These are phyloP conservation scores for Fonsecaea pugnacius DNA, from an alignment of 2,329 filamentous ascomycete species.

Conservation along the genomic window DNA sequence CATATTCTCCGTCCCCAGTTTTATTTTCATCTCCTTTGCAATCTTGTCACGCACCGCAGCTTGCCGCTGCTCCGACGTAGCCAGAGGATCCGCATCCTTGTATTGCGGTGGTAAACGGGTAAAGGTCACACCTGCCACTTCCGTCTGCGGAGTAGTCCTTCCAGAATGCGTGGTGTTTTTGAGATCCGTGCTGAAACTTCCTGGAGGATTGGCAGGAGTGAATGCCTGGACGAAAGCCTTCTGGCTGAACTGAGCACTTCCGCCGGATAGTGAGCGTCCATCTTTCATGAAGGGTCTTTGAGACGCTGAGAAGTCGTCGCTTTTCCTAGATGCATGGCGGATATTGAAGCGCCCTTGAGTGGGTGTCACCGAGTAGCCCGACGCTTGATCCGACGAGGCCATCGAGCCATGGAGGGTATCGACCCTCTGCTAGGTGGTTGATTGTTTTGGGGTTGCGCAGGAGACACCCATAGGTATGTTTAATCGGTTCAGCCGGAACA, in stretches of 20 bases:
- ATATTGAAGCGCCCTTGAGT: conserved; percentile 38
- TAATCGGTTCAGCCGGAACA: conserved; percentile 12
- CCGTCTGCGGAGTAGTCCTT: conserved; percentile 56
- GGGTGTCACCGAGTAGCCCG: conserved; percentile 41
- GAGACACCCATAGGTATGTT: conserved; percentile 8
- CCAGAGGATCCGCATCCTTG: conserved; percentile 65
- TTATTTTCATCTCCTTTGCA: conserved; percentile 96
- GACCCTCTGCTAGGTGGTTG: conserved; percentile 20
- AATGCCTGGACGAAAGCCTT: conserved; percentile 66
- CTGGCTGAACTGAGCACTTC: conserved; percentile 66
- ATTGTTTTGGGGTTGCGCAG: conserved; percentile 1
- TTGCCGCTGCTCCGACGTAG: conserved; percentile 72
- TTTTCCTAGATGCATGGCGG: conserved; percentile 35
- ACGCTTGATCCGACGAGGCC: conserved; percentile 37
- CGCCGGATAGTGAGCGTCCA: conserved; percentile 61
- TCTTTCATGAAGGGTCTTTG: conserved; percentile 49
- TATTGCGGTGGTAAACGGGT: conserved; percentile 33
- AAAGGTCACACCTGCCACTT: conserved; percentile 20
- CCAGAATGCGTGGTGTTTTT: conserved; percentile 70
- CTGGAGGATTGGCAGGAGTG: conserved; percentile 62
- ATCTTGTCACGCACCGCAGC: conserved; percentile 79
- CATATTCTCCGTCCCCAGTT: conserved; percentile 96
- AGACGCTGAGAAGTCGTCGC: conserved; percentile 46
- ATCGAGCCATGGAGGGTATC: conserved; percentile 37
- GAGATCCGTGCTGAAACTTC: conserved; percentile 88